These are phyloP conservation scores for Raphidocelis subcapitata DNA, from an alignment of 139 green algal genomes.

Conservation along the genomic window DNA sequence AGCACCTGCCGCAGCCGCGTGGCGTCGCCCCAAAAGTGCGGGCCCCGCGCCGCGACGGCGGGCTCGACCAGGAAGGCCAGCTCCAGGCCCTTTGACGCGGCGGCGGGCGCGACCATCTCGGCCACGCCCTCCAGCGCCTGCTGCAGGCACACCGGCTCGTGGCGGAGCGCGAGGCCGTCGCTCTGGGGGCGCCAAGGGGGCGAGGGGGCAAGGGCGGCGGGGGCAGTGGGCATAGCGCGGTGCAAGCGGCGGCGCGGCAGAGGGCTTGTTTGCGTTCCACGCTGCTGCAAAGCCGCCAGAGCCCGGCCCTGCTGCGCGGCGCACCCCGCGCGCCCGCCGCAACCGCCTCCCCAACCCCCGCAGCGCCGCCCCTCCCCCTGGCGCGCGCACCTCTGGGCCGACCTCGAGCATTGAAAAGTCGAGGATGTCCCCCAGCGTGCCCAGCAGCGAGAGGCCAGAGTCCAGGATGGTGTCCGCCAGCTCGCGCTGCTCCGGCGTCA, in stretches of 20 bases:
- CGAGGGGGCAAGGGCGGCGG: too few relatives aligned
- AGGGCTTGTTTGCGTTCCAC: too few relatives aligned
- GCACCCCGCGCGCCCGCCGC: too few relatives aligned
- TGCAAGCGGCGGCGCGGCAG: too few relatives aligned
- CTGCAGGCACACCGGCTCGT: conserved; percentile 6
- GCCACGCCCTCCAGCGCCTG: background rate
- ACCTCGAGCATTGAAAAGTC: conserved; percentile 16
- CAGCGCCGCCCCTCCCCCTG: too few relatives aligned
- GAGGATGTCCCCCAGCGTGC: conserved; percentile 19
- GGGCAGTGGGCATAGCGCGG: too few relatives aligned
- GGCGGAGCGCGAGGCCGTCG: background rate
- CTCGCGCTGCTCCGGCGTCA: conserved; percentile 62
- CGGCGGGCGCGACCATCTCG: background rate
- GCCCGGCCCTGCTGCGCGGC: too few relatives aligned
- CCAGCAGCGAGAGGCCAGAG: background rate
- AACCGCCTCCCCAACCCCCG: too few relatives aligned
- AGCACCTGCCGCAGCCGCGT: conserved; percentile 55
- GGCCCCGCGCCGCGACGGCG: conserved; percentile 3
- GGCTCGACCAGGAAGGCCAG: conserved; percentile 7
- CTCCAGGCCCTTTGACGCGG: conserved; percentile 12
- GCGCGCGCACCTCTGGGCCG: background rate
- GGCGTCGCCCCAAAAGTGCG: conserved; percentile 40
- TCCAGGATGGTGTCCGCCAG: conserved; percentile 31
- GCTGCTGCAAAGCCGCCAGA: too few relatives aligned
- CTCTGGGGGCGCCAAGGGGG: too few relatives aligned